Evolutionary conservation across 2,329 filamentous ascomycete genomes (phyloP).

Genomic region (Coniochaeta sp.): DNA sequence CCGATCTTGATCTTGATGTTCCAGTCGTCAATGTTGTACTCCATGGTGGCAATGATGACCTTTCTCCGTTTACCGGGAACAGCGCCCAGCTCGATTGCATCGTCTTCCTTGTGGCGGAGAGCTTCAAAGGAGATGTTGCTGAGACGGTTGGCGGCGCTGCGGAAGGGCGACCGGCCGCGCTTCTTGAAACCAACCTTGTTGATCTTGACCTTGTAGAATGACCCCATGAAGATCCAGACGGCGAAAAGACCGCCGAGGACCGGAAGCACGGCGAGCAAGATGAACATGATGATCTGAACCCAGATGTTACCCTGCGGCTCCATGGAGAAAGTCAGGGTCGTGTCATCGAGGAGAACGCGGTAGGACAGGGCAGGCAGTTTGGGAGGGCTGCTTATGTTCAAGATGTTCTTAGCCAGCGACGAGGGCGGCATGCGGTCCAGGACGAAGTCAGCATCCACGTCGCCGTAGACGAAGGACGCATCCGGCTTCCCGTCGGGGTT

Average conservation of each 20-base stretch:
- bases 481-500: conserved; percentile 56
- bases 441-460: conserved; percentile 52
- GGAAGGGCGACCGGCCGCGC: conserved; percentile 18
- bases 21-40: conserved; percentile 66
- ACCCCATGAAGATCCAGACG: conserved; percentile 50
- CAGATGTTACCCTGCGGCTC: conserved; percentile 45
- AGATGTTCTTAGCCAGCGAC: conserved; percentile 42
- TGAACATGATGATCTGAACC: conserved; percentile 44
- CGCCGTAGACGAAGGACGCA: conserved; percentile 49
- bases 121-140: conserved; percentile 22
- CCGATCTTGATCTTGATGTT: conserved; percentile 65
- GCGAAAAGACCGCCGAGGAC: conserved; percentile 38
- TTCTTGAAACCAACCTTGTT: conserved; percentile 22
- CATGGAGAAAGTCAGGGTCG: conserved; percentile 40
- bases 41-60: conserved; percentile 62
- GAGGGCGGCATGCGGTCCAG: conserved; percentile 55
- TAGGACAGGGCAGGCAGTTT: conserved; percentile 47
- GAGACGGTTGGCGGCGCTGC: conserved; percentile 19
- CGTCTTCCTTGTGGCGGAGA: conserved; percentile 16
- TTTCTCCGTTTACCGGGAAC: conserved; percentile 33
- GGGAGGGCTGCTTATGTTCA: conserved; percentile 52
- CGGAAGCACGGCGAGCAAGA: conserved; percentile 46
- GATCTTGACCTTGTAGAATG: conserved; percentile 49
- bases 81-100: conserved; percentile 12
- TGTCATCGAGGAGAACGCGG: conserved; percentile 47